phyloP scores from a whole-genome alignment of 2,329 filamentous ascomycete genomes.

The Xylariaceae sp. region DNA sequence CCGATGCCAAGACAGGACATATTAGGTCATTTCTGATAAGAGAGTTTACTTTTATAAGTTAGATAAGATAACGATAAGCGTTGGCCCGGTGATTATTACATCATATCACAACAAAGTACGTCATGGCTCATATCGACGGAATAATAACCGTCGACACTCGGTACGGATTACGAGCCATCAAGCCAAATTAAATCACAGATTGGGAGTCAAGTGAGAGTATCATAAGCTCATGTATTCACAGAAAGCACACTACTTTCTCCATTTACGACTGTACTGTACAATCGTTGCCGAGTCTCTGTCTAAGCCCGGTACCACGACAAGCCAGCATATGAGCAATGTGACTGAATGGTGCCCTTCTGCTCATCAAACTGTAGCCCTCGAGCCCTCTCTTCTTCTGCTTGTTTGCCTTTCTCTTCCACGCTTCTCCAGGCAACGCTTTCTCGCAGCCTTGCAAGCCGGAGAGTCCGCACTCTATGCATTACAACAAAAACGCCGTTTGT shows the following conservation, averaged over 20 bases:
- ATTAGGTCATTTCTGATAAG: not conserved
- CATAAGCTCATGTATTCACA: not conserved
- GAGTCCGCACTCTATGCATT: conserved; percentile 17
- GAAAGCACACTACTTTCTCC: conserved; percentile 3
- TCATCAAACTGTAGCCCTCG: not conserved
- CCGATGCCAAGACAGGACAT: not conserved
- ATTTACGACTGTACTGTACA: conserved; percentile 5
- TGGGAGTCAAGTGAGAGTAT: too few species aligned
- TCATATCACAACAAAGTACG: not conserved
- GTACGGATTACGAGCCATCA: not conserved
- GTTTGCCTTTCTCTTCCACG: not conserved
- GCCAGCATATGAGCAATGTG: not conserved
- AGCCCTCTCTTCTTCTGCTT: not conserved
- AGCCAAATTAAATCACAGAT: not conserved
- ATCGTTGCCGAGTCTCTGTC: conserved; percentile 15
- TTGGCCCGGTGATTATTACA: not conserved
- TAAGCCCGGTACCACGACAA: conserved; percentile 11
- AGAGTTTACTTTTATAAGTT: not conserved
- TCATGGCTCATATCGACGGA: not conserved
- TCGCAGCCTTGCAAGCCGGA: conserved; percentile 6
- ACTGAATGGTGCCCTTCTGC: not conserved
- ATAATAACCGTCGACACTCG: not conserved
- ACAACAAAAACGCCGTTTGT: conserved; percentile 22
- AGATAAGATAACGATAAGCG: not conserved
- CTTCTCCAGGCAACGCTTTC: conserved; percentile 5